A percentile compares a stretch with the other conserved stretches of the same genome.
These are phyloP conservation scores for Pistacia integerrima DNA, from an alignment of 345 rosid genomes.

Conservation along the genomic window DNA sequence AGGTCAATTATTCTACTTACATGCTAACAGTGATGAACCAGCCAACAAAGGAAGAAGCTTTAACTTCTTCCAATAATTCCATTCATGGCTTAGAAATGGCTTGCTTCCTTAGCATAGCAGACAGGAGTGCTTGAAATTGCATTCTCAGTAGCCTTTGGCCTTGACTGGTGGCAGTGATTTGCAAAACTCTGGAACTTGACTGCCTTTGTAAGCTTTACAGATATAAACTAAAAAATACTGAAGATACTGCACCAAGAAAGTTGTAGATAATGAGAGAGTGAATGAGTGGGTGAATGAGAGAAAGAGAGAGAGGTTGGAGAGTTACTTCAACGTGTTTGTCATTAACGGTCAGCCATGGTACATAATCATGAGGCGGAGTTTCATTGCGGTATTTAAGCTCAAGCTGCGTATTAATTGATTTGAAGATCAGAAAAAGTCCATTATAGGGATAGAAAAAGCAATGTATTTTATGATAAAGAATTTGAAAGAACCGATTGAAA, in stretches of 20 bases:
- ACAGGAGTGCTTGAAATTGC: constrained; percentile 9
- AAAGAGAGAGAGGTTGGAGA: not conserved
- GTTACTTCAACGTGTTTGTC: constrained; percentile 31
- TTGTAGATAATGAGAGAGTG: not conserved
- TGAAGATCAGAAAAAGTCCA: too few species aligned
- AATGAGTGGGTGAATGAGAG: not conserved
- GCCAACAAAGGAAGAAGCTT: too few species aligned
- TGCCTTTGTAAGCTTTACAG: constrained; percentile 41
- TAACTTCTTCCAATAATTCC: too few species aligned
- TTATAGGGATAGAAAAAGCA: too few species aligned
- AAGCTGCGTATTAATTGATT: constrained; percentile 28
- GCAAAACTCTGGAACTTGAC: constrained; percentile 27
- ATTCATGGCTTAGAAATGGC: too few species aligned
- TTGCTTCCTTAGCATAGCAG: constrained; percentile 12
- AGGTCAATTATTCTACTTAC: too few species aligned
- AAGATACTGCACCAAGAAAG: constrained; percentile 28
- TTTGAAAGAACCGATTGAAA: too few species aligned
- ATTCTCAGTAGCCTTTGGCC: not conserved
- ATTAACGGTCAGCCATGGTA: constrained; percentile 51
- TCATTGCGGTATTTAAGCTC: constrained; percentile 30
- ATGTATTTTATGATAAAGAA: too few species aligned
- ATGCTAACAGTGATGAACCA: too few species aligned
- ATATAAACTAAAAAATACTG: constrained; percentile 24
- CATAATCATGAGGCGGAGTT: constrained; percentile 48
- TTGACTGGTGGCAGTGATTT: not conserved